Conservation (phyloP, 179 eudicot species). For the Beta macrorhiza region DNA sequence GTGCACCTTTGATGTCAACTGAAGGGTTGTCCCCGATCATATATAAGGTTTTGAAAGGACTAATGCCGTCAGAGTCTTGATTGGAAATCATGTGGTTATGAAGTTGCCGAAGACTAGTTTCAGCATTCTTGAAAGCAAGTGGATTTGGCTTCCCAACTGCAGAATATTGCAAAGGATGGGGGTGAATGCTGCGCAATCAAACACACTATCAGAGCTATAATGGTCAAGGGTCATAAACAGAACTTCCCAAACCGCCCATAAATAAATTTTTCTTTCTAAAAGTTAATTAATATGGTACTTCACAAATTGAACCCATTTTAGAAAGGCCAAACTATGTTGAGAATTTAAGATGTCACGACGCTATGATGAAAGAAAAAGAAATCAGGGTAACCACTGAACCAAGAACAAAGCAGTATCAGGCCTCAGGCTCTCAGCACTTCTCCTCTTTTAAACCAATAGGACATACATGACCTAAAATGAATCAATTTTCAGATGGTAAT, state of each 20-base stretch:
- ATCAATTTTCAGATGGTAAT: background rate
- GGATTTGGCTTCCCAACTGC: conserved; percentile 91
- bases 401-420: background rate
- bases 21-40: conserved; percentile 98
- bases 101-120: conserved; percentile 47
- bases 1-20: conserved; percentile 92
- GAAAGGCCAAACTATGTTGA: background rate
- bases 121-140: conserved; percentile 80
- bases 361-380: background rate
- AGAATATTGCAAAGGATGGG: conserved; percentile 69
- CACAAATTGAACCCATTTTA: background rate
- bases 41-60: conserved; percentile 66
- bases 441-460: background rate
- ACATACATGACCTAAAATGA: background rate
- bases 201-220: conserved; percentile 2
- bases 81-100: conserved; percentile 17
- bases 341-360: background rate
- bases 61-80: conserved; percentile 24
- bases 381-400: background rate
- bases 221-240: too few species aligned
- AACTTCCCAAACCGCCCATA: too few species aligned
- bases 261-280: background rate
- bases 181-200: conserved; percentile 66
- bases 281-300: background rate
- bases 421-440: background rate